These are phyloP conservation scores for Darksidea phi DNA, from an alignment of 495 filamentous ascomycete genomes.

Conservation along the genomic window DNA sequence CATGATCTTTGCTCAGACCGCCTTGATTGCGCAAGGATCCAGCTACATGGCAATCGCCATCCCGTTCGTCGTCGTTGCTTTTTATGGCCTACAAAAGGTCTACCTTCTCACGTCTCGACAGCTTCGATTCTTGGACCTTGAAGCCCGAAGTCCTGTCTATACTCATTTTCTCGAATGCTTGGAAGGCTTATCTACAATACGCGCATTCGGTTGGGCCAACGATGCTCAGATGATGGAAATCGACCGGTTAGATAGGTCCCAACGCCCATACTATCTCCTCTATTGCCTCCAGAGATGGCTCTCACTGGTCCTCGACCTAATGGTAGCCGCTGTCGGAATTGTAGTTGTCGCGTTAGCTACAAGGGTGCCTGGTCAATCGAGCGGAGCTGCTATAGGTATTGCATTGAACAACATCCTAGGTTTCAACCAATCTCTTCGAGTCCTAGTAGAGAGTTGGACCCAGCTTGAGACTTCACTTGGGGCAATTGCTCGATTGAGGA, in stretches of 20 bases:
- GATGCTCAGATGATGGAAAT: conserved; percentile 25
- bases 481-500: conserved; percentile 50
- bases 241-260: conserved; percentile 43
- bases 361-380: conserved; percentile 25
- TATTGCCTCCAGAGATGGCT: conserved; percentile 51
- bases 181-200: conserved; percentile 46
- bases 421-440: conserved; percentile 43
- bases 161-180: conserved; percentile 49
- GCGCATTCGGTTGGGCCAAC: conserved; percentile 46
- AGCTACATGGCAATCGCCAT: conserved; percentile 21
- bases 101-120: conserved; percentile 60
- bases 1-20: conserved; percentile 18
- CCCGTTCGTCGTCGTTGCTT: conserved; percentile 26
- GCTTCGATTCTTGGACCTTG: conserved; percentile 58
- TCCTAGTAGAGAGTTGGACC: conserved; percentile 48
- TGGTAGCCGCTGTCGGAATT: conserved; percentile 44
- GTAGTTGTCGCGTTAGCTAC: conserved; percentile 41
- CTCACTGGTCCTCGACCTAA: conserved; percentile 42
- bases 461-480: conserved; percentile 54
- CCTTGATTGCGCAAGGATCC: conserved; percentile 10
- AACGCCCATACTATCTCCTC: conserved; percentile 50
- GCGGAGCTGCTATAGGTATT: conserved; percentile 43
- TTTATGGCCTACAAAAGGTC: conserved; percentile 53
- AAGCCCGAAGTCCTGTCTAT: conserved; percentile 49
- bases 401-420: conserved; percentile 45